Conservation (phyloP, 441 rosid species). For the Erodium moschatum region DNA sequence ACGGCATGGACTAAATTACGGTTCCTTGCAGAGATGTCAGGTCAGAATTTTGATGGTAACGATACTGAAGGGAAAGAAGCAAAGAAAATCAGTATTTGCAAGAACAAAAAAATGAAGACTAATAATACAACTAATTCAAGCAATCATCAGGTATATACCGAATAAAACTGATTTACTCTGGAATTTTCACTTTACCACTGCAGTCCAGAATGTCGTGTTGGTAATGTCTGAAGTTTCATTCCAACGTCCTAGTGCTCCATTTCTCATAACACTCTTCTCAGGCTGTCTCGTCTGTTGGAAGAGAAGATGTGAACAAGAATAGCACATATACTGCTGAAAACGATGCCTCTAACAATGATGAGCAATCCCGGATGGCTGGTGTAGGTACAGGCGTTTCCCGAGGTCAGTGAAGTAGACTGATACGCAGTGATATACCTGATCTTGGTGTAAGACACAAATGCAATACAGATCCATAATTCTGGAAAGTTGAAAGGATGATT, state of each 20-base stretch:
- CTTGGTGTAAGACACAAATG: background rate
- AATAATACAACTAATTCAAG: background rate
- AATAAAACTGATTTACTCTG: background rate
- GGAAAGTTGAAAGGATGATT: background rate
- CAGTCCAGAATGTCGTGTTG: background rate
- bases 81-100: background rate
- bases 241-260: background rate
- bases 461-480: background rate
- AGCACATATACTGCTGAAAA: background rate
- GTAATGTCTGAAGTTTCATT: background rate
- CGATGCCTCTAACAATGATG: background rate
- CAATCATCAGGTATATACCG: background rate
- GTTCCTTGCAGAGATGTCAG: conserved; percentile 2
- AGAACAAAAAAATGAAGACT: conserved; percentile 1
- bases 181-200: background rate
- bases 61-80: background rate
- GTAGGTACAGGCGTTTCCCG: background rate
- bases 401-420: background rate
- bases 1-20: background rate
- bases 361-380: background rate
- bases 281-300: background rate
- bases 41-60: background rate
- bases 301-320: background rate
- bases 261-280: background rate
- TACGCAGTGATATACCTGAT: background rate